Base-by-base conservation (phyloP, 176 grass and related monocot species). In the Melocanna baccifera region DNA sequence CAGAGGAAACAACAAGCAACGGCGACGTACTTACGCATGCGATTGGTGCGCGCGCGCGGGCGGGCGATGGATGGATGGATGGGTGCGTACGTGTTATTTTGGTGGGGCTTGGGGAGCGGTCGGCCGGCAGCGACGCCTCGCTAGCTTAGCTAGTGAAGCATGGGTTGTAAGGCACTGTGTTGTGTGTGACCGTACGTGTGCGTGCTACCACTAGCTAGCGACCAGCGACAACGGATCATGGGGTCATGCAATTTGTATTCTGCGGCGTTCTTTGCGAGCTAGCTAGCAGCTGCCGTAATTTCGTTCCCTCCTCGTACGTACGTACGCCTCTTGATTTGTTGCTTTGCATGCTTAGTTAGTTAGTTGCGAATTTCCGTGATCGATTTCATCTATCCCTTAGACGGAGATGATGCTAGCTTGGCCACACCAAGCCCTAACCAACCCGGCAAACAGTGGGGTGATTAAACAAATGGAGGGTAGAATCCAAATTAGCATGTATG, bases 171-270 rank as follows among this genome's bases (percentile, higher is more conserved):
- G 32, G 79, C 86, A 77, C 72, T 53, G 73, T 87, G 50, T 14
- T 0, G 69, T 28, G 37, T 9, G 53, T 40, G n/a, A 56, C 9
- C 5, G 29, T 37, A 26, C 41, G 15, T 13, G 63, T 42, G 37
- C 34, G 10, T 45, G 78, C 26, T 11, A 9, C 41, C 11, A 22
- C 77, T 58, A 53, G 61, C 77, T 58, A 53, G 61, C 34, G 85
- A 73, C 78, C 22, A 69, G 29, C 79, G 79, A 76, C 86, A 76
- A 55, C 62, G 71, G 78, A 87, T 61, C 86, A 77, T 82, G 86
- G 71, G 11, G 32, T 81, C 78, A 87, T 39, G 78, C 86, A 12
- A 62, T 43, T 73, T 16, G 47, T 48, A 40, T 62, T 77, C 34
- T 37, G 29, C 28, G 16, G 4, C 32, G 5, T 36, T 12, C 12